A percentile compares a stretch with the other conserved stretches of the same genome.
Evolutionary conservation across 2,329 filamentous ascomycete genomes (phyloP).

Genomic region (Talaromyces sp.): DNA sequence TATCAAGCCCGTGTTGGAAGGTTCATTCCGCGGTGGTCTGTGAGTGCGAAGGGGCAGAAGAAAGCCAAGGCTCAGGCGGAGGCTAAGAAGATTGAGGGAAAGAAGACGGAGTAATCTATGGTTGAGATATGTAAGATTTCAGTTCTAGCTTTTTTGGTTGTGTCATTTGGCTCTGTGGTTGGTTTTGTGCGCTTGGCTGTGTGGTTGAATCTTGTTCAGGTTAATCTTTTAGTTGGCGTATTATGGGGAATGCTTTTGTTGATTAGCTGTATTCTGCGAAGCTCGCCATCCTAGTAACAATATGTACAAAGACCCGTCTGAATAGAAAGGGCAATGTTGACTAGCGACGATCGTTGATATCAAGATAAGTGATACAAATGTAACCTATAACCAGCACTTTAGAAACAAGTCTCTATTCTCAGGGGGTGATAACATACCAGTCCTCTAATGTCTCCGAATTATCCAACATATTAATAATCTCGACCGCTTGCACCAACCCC

Average conservation of each 20-base stretch:
- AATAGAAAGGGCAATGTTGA: background rate
- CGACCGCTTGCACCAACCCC: background rate
- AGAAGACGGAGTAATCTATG: background rate
- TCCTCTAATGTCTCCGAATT: background rate
- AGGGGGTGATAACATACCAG: background rate
- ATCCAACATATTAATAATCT: background rate
- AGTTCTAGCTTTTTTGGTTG: background rate
- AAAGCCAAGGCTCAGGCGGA: slow-evolving; percentile 6
- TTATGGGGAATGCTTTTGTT: background rate
- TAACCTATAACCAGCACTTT: background rate
- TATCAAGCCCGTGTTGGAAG: slow-evolving; percentile 82
- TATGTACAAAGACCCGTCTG: background rate
- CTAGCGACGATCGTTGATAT: background rate
- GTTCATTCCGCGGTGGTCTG: slow-evolving; percentile 65
- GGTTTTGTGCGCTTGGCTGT: background rate
- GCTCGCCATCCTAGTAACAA: background rate
- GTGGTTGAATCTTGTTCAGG: background rate
- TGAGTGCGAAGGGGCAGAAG: slow-evolving; percentile 30
- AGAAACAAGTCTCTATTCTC: background rate
- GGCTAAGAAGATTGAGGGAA: slow-evolving; percentile 10
- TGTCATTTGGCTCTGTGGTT: background rate
- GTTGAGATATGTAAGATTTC: background rate
- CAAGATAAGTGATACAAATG: background rate
- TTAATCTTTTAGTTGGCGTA: background rate
- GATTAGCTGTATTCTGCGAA: background rate